Percentiles rank a stretch among this genome's conserved stretches.
Evolutionary conservation across 768 basidiomycete genomes (phyloP).

Genomic region (Hypsizygus marmoreus): DNA sequence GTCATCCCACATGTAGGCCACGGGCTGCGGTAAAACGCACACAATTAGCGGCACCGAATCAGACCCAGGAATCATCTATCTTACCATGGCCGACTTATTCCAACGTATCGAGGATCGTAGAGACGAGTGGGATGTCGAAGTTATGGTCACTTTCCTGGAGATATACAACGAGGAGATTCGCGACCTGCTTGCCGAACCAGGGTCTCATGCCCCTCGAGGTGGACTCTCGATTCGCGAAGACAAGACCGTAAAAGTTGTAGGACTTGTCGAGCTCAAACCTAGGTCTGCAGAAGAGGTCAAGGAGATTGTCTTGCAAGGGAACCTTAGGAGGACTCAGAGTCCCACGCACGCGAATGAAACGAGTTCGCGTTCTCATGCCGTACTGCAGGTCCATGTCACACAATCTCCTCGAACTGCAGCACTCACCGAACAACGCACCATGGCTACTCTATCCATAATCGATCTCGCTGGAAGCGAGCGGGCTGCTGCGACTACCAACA

Average conservation of each 20-base stretch:
- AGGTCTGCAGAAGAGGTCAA: constrained; percentile 90
- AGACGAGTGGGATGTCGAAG: constrained; percentile 84
- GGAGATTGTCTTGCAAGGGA: constrained; percentile 87
- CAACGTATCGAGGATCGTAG: constrained; percentile 85
- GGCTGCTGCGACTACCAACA: constrained; percentile 93
- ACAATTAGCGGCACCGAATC: constrained; percentile 91
- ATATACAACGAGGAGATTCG: constrained; percentile 99
- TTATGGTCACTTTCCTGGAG: constrained; percentile 94
- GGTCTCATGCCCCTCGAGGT: constrained; percentile 65
- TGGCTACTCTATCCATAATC: constrained; percentile 95
- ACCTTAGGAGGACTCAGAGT: constrained; percentile 85
- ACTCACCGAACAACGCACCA: constrained; percentile 76
- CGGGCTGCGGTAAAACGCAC: constrained; percentile 99
- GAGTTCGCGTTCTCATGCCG: constrained; percentile 96
- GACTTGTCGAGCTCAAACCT: constrained; percentile 81
- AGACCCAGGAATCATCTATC: constrained; percentile 93
- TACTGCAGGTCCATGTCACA: constrained; percentile 92
- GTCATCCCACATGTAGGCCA: constrained; percentile 72
- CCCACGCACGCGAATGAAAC: constrained; percentile 96
- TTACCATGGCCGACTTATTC: constrained; percentile 97
- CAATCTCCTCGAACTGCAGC: constrained; percentile 86
- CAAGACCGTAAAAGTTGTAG: constrained; percentile 87
- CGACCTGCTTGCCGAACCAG: constrained; percentile 83
- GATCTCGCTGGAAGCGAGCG: constrained; percentile 98
- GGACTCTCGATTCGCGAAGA: constrained; percentile 94